Base-by-base conservation (phyloP, 441 rosid genomes). In the Syzygium syzygioides region DNA sequence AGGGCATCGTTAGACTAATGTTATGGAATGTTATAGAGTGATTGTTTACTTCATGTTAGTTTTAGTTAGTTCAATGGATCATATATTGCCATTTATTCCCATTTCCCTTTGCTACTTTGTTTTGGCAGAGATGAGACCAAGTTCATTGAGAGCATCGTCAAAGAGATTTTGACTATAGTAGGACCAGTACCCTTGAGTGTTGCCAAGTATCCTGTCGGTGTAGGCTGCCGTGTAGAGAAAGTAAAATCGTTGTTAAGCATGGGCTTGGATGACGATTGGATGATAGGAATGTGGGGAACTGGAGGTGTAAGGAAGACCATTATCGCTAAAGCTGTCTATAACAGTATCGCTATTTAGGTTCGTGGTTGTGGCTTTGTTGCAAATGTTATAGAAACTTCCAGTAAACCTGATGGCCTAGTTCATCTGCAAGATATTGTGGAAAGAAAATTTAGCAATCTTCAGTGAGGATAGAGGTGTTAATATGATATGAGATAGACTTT, bases 71-170 rank as follows among this genome's bases (percentile, higher is more conserved):
- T 57, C 0, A 11, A 25, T 57, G 14, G n/a, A 11, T 2, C 2
- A n/a, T 25, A 57, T 11, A 0, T 57, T 56, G 1, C 0, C 0
- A 0, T 25, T 57, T 11, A 57, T 57, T 10, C 14, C 0, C 0
- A 6, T 57, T 57, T 14, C 45, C 1, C 1, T 45, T 45, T 45
- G 60, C 5, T 56, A 0, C 60, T 56, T 56, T 56, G 60, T 56
- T 0, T 56, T 56, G 60, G 60, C 60, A 56, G 28, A 56, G 13
- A 56, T 56, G 28, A 9, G 0, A 56, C 28, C 28, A 0, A 56
- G 60, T 56, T 56, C 28, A 56, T 56, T 1, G 28, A 56, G 60
- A 9, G 0, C 0, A 9, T 56, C 5, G 60, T 4, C 60, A 56
- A 23, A 56, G 13, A 23, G 13, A 56, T 56, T 6, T 23, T 5